These are phyloP conservation scores for Fusarium mexicanum DNA, from an alignment of 2,329 filamentous ascomycete genomes.

Conservation along the genomic window DNA sequence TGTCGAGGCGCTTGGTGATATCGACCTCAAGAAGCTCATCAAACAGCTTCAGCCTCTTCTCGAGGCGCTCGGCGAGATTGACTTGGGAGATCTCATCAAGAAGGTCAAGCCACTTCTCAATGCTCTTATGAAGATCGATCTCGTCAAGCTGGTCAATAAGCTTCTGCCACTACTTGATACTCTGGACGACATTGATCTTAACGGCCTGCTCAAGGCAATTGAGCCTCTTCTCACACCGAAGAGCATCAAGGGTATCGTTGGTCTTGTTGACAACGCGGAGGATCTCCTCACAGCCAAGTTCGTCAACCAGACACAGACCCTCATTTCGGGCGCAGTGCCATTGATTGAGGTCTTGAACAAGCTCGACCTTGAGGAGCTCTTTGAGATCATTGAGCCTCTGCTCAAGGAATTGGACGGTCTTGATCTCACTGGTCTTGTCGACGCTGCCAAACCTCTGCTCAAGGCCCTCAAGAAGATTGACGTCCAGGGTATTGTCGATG, in stretches of 20 bases:
- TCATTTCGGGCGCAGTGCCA: slow-evolving; percentile 51
- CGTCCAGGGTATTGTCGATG: slow-evolving; percentile 48
- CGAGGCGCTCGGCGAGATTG: slow-evolving; percentile 46
- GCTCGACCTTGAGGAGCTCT: slow-evolving; percentile 51
- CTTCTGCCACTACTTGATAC: slow-evolving; percentile 47
- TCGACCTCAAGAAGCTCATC: slow-evolving; percentile 50
- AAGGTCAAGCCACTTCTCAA: slow-evolving; percentile 46
- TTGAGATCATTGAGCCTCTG: slow-evolving; percentile 50
- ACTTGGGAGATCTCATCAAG: slow-evolving; percentile 46
- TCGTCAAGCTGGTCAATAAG: slow-evolving; percentile 43
- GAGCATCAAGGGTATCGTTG: slow-evolving; percentile 49
- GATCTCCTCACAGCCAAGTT: slow-evolving; percentile 51
- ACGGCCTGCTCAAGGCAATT: slow-evolving; percentile 47
- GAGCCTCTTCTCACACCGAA: slow-evolving; percentile 49
- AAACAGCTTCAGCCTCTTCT: slow-evolving; percentile 46
- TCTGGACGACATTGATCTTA: slow-evolving; percentile 47
- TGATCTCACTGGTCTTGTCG: slow-evolving; percentile 48
- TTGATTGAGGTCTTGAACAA: slow-evolving; percentile 48
- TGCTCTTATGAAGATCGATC: slow-evolving; percentile 45
- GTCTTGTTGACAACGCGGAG: slow-evolving; percentile 51
- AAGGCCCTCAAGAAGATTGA: slow-evolving; percentile 52
- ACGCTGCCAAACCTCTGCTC: slow-evolving; percentile 50
- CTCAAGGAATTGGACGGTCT: slow-evolving; percentile 49
- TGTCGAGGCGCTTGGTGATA: slow-evolving; percentile 46
- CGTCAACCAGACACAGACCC: slow-evolving; percentile 53